phyloP scores from a whole-genome alignment of 768 basidiomycete species.

The Termitomyces sp. region DNA sequence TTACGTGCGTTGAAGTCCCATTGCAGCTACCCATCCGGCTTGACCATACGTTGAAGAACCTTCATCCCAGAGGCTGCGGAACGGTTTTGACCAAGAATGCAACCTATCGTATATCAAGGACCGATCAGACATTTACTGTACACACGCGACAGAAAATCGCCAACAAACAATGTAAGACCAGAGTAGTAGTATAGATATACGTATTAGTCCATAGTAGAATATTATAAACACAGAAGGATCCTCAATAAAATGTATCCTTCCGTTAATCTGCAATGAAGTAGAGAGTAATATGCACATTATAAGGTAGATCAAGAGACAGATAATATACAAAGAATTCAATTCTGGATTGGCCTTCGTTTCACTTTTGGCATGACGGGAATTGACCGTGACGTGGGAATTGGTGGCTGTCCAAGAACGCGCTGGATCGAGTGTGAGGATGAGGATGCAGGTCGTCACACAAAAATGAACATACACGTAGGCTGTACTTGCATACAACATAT shows the following conservation, averaged over 20 bases:
- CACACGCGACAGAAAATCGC: background rate
- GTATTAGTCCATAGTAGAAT: background rate
- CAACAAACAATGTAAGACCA: background rate
- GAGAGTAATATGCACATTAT: background rate
- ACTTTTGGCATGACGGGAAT: background rate
- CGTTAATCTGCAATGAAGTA: background rate
- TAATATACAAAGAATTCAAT: background rate
- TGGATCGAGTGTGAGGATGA: background rate
- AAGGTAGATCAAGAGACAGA: background rate
- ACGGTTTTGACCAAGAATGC: too few species aligned
- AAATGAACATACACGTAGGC: slow-evolving; percentile 17
- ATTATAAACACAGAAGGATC: background rate
- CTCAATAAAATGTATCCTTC: background rate
- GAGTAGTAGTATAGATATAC: background rate
- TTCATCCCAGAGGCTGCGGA: background rate
- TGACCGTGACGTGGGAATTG: background rate
- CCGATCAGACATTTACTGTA: background rate
- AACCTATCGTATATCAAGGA: background rate
- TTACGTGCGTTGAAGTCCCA: background rate
- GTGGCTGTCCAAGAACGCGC: slow-evolving; percentile 9
- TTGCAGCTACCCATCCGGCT: background rate
- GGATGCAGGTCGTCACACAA: background rate
- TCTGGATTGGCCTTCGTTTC: background rate
- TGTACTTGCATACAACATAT: slow-evolving; percentile 24
- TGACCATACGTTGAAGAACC: background rate